Conservation (phyloP, 441 rosid genomes). For the Omphalea diandra region DNA sequence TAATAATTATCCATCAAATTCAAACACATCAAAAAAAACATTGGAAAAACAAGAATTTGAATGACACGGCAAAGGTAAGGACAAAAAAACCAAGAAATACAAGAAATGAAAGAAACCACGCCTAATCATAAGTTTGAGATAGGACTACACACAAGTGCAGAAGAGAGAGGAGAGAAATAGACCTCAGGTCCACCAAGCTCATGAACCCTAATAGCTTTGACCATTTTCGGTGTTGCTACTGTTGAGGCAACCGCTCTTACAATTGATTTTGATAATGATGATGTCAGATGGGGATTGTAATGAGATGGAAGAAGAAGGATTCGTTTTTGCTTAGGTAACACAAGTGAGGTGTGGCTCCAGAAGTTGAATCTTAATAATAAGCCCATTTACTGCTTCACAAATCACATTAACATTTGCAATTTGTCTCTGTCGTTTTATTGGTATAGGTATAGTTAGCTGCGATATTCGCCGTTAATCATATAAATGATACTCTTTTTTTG, state of each 20-base stretch:
- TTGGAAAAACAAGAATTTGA: no score
- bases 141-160: not conserved
- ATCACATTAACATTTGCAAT: no score
- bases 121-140: not conserved
- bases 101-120: not conserved
- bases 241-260: conserved; percentile 33
- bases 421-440: no score
- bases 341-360: not conserved
- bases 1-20: no score
- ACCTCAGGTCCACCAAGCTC: conserved; percentile 93
- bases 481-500: no score
- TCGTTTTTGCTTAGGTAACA: not conserved
- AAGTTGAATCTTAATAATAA: not conserved
- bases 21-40: no score
- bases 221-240: conserved; percentile 51
- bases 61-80: no score
- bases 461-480: no score
- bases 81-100: no score
- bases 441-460: no score
- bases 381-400: no score
- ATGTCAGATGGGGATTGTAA: not conserved
- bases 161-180: conserved; percentile 10
- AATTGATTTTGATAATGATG: not conserved
- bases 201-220: conserved; percentile 77
- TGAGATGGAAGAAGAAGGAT: not conserved